These are phyloP conservation scores for Veloporphyrellus conicus DNA, from an alignment of 1,284 basidiomycete species.

Conservation along the genomic window DNA sequence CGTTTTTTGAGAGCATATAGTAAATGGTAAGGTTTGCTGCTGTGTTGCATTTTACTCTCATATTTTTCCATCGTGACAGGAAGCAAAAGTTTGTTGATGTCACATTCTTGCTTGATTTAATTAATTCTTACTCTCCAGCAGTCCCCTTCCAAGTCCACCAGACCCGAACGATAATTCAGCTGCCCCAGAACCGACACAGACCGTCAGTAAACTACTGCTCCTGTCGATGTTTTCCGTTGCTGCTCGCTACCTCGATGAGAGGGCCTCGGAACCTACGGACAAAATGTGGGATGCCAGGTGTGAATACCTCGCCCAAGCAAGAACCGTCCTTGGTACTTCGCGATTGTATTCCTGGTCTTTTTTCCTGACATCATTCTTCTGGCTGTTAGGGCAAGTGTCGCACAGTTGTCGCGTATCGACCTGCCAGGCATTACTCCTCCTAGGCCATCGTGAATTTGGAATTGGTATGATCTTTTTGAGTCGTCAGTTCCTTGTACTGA, in stretches of 20 bases:
- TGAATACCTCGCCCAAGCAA: constrained; percentile 64
- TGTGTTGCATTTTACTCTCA: background rate
- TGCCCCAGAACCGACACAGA: constrained; percentile 51
- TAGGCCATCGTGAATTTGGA: constrained; percentile 80
- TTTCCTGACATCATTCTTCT: constrained; percentile 5
- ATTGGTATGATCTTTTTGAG: constrained; percentile 44
- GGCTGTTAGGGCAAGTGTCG: constrained; percentile 53
- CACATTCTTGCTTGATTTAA: background rate
- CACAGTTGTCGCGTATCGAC: constrained; percentile 65
- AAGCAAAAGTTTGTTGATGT: constrained; percentile 31
- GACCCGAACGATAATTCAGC: constrained; percentile 23
- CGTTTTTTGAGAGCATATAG: constrained; percentile 67
- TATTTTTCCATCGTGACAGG: constrained; percentile 23
- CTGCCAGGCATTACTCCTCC: constrained; percentile 71
- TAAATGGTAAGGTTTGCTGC: constrained; percentile 42
- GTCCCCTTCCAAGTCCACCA: constrained; percentile 15
- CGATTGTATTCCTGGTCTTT: constrained; percentile 16
- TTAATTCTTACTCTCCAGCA: constrained; percentile 11
- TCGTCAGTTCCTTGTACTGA: constrained; percentile 8
- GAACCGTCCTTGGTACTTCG: constrained; percentile 56
- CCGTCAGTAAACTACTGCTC: constrained; percentile 66
- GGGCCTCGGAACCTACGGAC: constrained; percentile 44
- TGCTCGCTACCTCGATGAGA: constrained; percentile 61
- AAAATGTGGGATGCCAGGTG: constrained; percentile 72
- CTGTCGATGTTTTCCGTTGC: constrained; percentile 77